A percentile compares a stretch with the other conserved stretches of the same genome.
Conservation (phyloP, 768 basidiomycete species). For the Mycena olivaceomarginata region DNA sequence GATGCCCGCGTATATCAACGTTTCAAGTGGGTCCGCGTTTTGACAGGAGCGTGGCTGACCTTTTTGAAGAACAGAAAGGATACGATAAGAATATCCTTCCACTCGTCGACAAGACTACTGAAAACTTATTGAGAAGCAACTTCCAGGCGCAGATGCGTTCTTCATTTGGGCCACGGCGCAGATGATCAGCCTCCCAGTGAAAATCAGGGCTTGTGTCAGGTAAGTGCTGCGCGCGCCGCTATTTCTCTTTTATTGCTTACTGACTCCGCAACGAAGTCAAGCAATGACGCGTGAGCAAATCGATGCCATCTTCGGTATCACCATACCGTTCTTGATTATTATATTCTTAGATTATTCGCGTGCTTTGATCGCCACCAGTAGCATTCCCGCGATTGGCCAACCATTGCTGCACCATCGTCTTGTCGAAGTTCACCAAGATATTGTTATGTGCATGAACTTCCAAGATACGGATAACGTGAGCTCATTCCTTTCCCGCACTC, state of each 20-base stretch:
- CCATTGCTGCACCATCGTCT: constrained; percentile 1
- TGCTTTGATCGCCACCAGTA: constrained; percentile 6
- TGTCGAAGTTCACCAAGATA: constrained; percentile 15
- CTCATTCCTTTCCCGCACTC: constrained; percentile 3
- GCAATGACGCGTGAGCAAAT: constrained; percentile 14
- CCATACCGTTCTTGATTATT: constrained; percentile 10
- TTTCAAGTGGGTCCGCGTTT: not conserved
- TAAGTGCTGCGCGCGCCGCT: constrained; percentile 2
- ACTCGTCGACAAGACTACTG: constrained; percentile 1
- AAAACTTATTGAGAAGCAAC: constrained; percentile 2
- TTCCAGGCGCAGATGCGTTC: constrained; percentile 6
- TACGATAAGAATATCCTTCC: not conserved
- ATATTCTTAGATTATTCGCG: constrained; percentile 12
- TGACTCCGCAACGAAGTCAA: not conserved
- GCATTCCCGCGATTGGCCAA: constrained; percentile 1
- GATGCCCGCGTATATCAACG: not conserved
- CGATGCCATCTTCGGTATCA: not conserved
- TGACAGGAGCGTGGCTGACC: not conserved
- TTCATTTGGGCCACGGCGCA: constrained; percentile 11
- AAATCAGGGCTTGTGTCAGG: constrained; percentile 2
- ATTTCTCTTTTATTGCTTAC: not conserved
- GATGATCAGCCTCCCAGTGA: not conserved
- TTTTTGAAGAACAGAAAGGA: not conserved
- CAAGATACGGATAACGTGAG: not conserved
- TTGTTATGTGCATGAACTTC: constrained; percentile 18